Evolutionary conservation across 345 rosid species (phyloP).

Genomic region (Kandelia obovata): DNA sequence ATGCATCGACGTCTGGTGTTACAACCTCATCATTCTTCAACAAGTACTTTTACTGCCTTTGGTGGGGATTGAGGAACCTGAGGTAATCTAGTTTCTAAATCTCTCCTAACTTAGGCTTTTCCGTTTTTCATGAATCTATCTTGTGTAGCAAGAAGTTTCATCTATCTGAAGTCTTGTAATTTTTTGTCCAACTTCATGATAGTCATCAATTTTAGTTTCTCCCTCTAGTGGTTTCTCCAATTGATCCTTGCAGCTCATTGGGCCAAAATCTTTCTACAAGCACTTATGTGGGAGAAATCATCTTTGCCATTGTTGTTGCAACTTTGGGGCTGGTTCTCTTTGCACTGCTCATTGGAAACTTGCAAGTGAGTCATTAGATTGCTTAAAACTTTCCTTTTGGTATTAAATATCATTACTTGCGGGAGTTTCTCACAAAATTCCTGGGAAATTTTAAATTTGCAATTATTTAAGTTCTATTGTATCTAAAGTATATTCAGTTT

Average conservation of each 20-base stretch:
- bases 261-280: slow-evolving; percentile 82
- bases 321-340: slow-evolving; percentile 85
- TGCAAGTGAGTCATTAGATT: slow-evolving; percentile 54
- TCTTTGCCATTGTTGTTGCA: slow-evolving; percentile 69
- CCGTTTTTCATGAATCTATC: neutral
- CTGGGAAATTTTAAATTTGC: neutral
- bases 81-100: slow-evolving; percentile 36
- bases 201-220: too few relatives aligned
- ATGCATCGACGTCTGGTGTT: slow-evolving; percentile 53
- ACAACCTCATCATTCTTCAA: slow-evolving; percentile 56
- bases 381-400: neutral
- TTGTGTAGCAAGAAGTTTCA: neutral
- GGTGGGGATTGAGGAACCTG: slow-evolving; percentile 94
- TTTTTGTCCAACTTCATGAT: too few relatives aligned
- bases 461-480: neutral
- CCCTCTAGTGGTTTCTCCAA: neutral
- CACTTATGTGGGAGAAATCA: slow-evolving; percentile 74
- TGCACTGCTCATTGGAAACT: slow-evolving; percentile 88
- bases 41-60: slow-evolving; percentile 88
- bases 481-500: neutral
- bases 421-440: slow-evolving; percentile 2
- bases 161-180: too few relatives aligned
- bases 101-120: neutral
- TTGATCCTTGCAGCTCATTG: slow-evolving; percentile 49
- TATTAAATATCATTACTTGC: neutral